A percentile compares a stretch with the other conserved stretches of the same genome.
These are phyloP conservation scores for Teunomyces gatunensis DNA, from an alignment of 805 yeast species.

Conservation along the genomic window DNA sequence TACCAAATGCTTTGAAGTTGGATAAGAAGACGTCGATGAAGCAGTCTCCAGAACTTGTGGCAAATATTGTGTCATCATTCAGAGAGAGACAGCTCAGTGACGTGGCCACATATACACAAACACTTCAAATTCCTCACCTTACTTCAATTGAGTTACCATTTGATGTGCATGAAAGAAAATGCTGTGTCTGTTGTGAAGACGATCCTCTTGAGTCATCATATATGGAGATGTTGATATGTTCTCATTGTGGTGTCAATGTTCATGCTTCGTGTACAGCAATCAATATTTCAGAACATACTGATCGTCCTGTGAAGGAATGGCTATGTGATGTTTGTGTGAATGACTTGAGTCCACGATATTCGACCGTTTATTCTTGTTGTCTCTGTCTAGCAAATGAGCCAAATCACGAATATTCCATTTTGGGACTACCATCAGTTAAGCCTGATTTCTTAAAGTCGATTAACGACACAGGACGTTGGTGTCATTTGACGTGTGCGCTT, in stretches of 20 bases:
- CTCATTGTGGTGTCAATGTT: conserved; percentile 64
- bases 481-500: conserved; percentile 70
- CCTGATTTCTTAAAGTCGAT: conserved; percentile 76
- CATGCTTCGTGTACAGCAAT: conserved; percentile 71
- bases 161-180: conserved; percentile 31
- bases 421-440: conserved; percentile 37
- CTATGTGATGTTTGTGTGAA: conserved; percentile 78
- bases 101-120: conserved; percentile 18
- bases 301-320: conserved; percentile 52
- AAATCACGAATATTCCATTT: conserved; percentile 44
- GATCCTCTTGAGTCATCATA: conserved; percentile 22
- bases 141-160: conserved; percentile 17
- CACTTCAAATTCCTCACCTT: conserved; percentile 14
- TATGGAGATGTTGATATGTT: conserved; percentile 51
- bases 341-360: conserved; percentile 56
- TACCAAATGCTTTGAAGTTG: conserved; percentile 13
- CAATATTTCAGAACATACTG: conserved; percentile 13
- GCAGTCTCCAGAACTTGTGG: conserved; percentile 12
- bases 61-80: conserved; percentile 15
- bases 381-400: conserved; percentile 60
- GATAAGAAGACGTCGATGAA: conserved; percentile 20
- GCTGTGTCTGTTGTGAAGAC: conserved; percentile 56
- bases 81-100: conserved; percentile 27
- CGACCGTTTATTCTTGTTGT: conserved; percentile 59
- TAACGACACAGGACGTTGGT: conserved; percentile 62